Base-by-base conservation (phyloP, 352 stramenopile species). In the Phytophthora aleatoria region DNA sequence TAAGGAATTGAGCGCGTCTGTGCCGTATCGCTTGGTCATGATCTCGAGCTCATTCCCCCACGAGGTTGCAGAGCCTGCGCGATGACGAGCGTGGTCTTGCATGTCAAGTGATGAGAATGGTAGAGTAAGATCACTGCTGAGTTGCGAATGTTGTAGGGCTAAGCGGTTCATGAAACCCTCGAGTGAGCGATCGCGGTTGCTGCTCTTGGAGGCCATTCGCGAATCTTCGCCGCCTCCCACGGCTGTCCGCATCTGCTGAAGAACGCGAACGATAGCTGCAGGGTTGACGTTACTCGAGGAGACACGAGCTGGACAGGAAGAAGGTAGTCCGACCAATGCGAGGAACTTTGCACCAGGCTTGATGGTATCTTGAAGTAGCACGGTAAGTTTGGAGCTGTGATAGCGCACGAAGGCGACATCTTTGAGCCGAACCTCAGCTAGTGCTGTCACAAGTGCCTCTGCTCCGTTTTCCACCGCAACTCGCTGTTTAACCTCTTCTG, bases 341-440 rank as follows among this genome's bases (percentile, higher is more conserved):
- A 91, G 69, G 45, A 89, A 84, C 54, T 90, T 91, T 35, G 79
- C 66, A 6, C 60, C 75, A 5, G 69, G 50, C n/a, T 87, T 87
- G n/a, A 91, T 53, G 5, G 82, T 91, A 42, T 93, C 85, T 61
- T 93, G 85, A 30, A 93, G 70, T 28, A 93, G 56, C 26, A 91
- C 77, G 2, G 85, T 93, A 49, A 93, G 80, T 55, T 93, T 91
- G 51, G 85, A 91, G 57, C 78, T 81, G 67, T 93, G 82, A 52
- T 91, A 93, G 9, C 85, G 80, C 10, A 93, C 81, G 42, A 89
- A 90, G 24, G 76, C 49, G n/a, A 70, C 61, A 45, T 79, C 69
- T 48, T 78, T 74, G 10, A 81, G 44, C 1, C 85, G 79, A 13
- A 89, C 77, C 9, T 90, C 81, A 2, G 73, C 72, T 1, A 93